A percentile compares a stretch with the other conserved stretches of the same genome.
Conservation (phyloP, 2,329 filamentous ascomycete genomes). For the Tympanopsis confertula region DNA sequence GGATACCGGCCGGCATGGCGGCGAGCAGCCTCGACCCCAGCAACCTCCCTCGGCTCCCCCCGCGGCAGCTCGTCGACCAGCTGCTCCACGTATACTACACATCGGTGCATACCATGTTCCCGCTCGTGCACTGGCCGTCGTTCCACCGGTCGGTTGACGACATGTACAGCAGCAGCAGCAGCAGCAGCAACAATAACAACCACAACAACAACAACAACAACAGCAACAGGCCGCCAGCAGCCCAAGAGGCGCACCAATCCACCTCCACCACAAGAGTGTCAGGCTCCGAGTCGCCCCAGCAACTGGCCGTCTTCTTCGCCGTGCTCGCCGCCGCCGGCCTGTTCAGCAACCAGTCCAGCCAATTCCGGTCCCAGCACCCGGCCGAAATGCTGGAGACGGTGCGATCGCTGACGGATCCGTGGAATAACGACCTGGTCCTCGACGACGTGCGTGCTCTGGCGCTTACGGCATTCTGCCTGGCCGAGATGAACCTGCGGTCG, state of each 20-base stretch:
- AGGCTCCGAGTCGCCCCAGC: not conserved
- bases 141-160: slow-evolving; percentile 68
- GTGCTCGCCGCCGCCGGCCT: slow-evolving; percentile 75
- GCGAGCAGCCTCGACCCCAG: slow-evolving; percentile 32
- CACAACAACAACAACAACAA: no score
- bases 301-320: slow-evolving; percentile 65
- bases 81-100: slow-evolving; percentile 65
- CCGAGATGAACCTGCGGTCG: slow-evolving; percentile 77
- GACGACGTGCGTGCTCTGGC: slow-evolving; percentile 65
- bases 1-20: slow-evolving; percentile 34
- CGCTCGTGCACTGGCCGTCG: slow-evolving; percentile 77
- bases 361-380: slow-evolving; percentile 38
- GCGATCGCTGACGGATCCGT: slow-evolving; percentile 62
- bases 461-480: slow-evolving; percentile 66
- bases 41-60: slow-evolving; percentile 57
- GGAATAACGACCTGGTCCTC: slow-evolving; percentile 66
- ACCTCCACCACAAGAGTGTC: not conserved
- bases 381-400: slow-evolving; percentile 62
- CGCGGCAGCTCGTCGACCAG: slow-evolving; percentile 57
- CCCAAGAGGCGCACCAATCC: no score
- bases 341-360: slow-evolving; percentile 47
- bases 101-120: slow-evolving; percentile 69
- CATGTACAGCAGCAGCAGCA: slow-evolving; percentile 46
- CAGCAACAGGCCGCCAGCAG: no score
- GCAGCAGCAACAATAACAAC: not conserved